These are phyloP conservation scores for Chrysoporthe cubensis DNA, from an alignment of 2,329 filamentous ascomycete genomes.

Conservation along the genomic window DNA sequence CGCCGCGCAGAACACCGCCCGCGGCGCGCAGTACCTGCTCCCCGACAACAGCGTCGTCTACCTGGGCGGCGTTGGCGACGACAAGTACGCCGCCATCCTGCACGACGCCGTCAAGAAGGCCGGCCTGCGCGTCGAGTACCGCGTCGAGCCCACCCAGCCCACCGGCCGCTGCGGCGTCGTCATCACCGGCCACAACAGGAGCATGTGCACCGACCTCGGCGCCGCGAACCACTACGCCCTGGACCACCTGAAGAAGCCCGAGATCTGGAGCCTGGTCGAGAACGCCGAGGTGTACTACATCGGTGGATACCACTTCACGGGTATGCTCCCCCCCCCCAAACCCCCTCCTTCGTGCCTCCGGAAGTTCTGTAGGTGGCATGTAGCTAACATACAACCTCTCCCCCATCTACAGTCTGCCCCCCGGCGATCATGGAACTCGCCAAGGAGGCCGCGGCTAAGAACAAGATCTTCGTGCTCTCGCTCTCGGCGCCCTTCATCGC, in stretches of 20 bases:
- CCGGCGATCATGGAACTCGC: slow-evolving; percentile 87
- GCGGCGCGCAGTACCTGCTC: slow-evolving; percentile 95
- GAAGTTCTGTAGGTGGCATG: not conserved
- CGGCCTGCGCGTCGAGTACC: slow-evolving; percentile 93
- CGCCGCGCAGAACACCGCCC: slow-evolving; percentile 95
- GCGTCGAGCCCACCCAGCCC: slow-evolving; percentile 79
- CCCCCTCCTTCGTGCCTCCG: not conserved
- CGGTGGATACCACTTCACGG: slow-evolving; percentile 94
- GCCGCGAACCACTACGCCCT: slow-evolving; percentile 97
- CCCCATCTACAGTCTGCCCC: slow-evolving; percentile 69
- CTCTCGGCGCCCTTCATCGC: slow-evolving; percentile 95
- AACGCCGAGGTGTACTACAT: slow-evolving; percentile 89
- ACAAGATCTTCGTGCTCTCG: slow-evolving; percentile 92
- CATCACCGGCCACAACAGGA: slow-evolving; percentile 95
- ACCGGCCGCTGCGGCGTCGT: slow-evolving; percentile 95
- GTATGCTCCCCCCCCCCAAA: slow-evolving; percentile 36
- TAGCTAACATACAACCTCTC: slow-evolving; percentile 5
- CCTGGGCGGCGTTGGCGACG: slow-evolving; percentile 90
- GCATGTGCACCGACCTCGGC: slow-evolving; percentile 91
- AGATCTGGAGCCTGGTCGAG: slow-evolving; percentile 92
- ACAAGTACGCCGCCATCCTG: slow-evolving; percentile 93
- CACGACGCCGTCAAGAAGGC: slow-evolving; percentile 83
- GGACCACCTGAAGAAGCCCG: slow-evolving; percentile 86
- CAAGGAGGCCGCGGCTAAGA: slow-evolving; percentile 82
- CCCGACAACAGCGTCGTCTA: slow-evolving; percentile 87